Base-by-base conservation (phyloP, 1,139 yeast genomes). In the Saccharomyces hybrid region DNA sequence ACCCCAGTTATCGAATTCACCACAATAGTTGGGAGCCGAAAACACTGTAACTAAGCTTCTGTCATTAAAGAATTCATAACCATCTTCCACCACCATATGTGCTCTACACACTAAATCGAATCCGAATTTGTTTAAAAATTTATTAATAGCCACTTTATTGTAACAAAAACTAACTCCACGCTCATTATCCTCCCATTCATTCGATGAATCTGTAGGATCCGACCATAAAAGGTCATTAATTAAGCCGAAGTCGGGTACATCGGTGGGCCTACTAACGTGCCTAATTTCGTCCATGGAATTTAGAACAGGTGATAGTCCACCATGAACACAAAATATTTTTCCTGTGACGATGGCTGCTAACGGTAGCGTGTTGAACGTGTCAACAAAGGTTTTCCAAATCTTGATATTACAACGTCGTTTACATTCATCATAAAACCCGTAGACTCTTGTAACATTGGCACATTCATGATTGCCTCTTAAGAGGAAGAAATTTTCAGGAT, bases 71-170 rank as follows among this genome's bases (percentile, higher is more conserved):
- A 89, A 90, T 73, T 89, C 97, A 70, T 89, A 89, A 1, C 97
- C 97, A 68, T 89, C 97, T 67, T 89, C 97, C 28, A 90, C 97
- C 60, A 89, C 97, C 96, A 89, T 89, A 73, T 89, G 97, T 14
- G 97, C 97, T 60, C 97, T 79, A 68, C 96, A 90, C 34, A 90
- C 96, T 60, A 90, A 77, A 71, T 89, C 97, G 70, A 90, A 88
- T 42, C 89, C 91, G 69, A 89, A 89, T 64, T 86, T 83, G 57
- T 83, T 78, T 50, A 90, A 73, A 66, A 90, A 90, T 71, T 89
- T 88, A 72, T 88, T 87, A 60, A 90, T 88, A 25, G 96, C 96
- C 49, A 86, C 87, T 71, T 84, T 86, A 61, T 88, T 86, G 70
- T 88, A 90, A 71, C 95, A 91, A 70, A 88, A 90, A 4, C 91